Conservation (phyloP, 495 filamentous ascomycete species). For the Apodospora peruviana region DNA sequence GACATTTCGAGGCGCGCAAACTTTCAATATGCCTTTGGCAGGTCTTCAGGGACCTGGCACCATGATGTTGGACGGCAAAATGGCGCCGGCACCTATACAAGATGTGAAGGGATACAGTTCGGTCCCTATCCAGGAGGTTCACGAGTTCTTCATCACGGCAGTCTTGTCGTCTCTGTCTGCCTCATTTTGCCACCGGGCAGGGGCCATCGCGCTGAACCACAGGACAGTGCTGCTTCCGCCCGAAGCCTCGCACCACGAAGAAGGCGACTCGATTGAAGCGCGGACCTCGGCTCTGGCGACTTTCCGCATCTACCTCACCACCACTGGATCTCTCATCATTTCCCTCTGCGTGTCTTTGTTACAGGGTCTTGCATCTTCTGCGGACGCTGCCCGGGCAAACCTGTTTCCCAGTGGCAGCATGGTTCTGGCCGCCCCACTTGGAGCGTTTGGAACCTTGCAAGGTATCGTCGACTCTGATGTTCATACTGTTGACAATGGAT, state of each 20-base stretch:
- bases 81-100: constrained; percentile 5
- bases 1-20: constrained; percentile 28
- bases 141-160: constrained; percentile 42
- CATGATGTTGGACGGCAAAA: constrained; percentile 27
- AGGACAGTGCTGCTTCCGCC: constrained; percentile 34
- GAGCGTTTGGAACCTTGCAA: constrained; percentile 39
- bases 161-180: constrained; percentile 38
- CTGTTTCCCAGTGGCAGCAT: constrained; percentile 29
- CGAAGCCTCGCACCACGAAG: constrained; percentile 12
- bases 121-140: constrained; percentile 26
- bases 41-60: background rate
- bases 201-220: constrained; percentile 39
- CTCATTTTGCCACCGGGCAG: constrained; percentile 32
- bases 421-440: constrained; percentile 41
- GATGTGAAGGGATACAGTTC: constrained; percentile 23
- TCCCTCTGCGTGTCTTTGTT: constrained; percentile 34
- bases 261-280: constrained; percentile 15
- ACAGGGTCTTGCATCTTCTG: constrained; percentile 32
- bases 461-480: constrained; percentile 21
- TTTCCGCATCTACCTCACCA: constrained; percentile 43
- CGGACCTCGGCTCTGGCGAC: constrained; percentile 35
- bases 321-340: constrained; percentile 41
- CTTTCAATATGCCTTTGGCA: constrained; percentile 13
- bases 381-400: constrained; percentile 27
- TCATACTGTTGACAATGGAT: constrained; percentile 18